A percentile compares a stretch with the other conserved stretches of the same genome.
These are phyloP conservation scores for Oxyria digyna DNA, from an alignment of 148 eudicot species.

Conservation along the genomic window DNA sequence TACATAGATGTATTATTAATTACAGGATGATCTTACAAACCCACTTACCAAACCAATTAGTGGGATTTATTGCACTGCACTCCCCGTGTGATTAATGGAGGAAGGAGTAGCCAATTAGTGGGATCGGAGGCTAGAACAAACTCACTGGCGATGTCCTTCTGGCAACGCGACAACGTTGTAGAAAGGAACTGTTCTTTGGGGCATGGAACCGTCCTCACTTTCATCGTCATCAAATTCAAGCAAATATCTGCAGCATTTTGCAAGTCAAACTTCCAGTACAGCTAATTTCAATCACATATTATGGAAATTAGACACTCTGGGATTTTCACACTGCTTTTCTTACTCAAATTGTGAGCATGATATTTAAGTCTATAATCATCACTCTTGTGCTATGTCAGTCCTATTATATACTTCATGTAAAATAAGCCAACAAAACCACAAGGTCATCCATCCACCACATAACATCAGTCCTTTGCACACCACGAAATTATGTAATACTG, in stretches of 20 bases:
- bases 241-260: constrained; percentile 41
- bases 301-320: background rate
- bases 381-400: background rate
- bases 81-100: no score
- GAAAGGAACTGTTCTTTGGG: constrained; percentile 72
- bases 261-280: background rate
- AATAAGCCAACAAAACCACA: background rate
- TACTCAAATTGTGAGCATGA: background rate
- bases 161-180: constrained; percentile 79
- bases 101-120: no score
- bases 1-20: no score
- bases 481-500: background rate
- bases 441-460: background rate
- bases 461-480: background rate
- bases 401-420: background rate
- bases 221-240: constrained; percentile 94
- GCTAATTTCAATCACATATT: background rate
- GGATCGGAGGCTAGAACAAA: no score
- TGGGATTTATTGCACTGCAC: no score
- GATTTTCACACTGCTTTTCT: background rate
- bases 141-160: constrained; percentile 80
- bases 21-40: no score
- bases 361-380: background rate
- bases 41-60: no score
- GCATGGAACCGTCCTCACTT: constrained; percentile 89